phyloP scores from a whole-genome alignment of 208 protist genomes.

The Crithidia mellificae region DNA sequence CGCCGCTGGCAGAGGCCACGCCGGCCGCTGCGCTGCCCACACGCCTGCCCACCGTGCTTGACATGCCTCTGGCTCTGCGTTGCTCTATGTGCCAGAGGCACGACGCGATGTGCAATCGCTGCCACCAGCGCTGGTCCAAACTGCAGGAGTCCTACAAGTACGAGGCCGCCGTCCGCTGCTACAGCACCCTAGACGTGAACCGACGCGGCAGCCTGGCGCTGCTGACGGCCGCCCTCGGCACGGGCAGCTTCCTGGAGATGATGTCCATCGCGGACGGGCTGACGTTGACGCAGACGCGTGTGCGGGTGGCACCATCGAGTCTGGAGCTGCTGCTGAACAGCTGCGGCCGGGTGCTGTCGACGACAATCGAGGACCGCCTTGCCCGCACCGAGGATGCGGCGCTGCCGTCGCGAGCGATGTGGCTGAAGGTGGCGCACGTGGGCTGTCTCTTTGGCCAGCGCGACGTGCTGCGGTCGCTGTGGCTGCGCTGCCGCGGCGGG shows the following conservation, averaged over 20 bases:
- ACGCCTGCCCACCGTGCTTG: slow-evolving; percentile 34
- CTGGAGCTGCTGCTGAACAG: slow-evolving; percentile 6
- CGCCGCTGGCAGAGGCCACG: background rate
- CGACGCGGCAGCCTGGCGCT: slow-evolving; percentile 32
- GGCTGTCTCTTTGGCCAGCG: slow-evolving; percentile 27
- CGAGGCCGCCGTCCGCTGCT: slow-evolving; percentile 15
- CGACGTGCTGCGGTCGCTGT: slow-evolving; percentile 17
- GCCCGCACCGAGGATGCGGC: background rate
- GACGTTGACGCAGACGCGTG: slow-evolving; percentile 7
- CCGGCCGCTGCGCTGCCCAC: background rate
- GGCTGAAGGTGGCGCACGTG: slow-evolving; percentile 22
- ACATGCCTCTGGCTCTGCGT: slow-evolving; percentile 46
- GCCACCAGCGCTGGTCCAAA: slow-evolving; percentile 44
- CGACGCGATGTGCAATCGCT: slow-evolving; percentile 59
- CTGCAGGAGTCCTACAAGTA: slow-evolving; percentile 23
- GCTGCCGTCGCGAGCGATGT: background rate
- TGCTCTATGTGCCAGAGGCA: slow-evolving; percentile 58
- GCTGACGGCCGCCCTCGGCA: slow-evolving; percentile 41
- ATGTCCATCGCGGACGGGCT: slow-evolving; percentile 34
- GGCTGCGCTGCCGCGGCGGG: slow-evolving; percentile 16
- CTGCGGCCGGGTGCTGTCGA: slow-evolving; percentile 4
- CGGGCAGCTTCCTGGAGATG: slow-evolving; percentile 40
- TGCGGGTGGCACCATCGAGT: slow-evolving; percentile 5
- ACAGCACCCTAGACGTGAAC: slow-evolving; percentile 31
- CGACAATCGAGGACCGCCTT: slow-evolving; percentile 3